Percentiles rank a stretch among this genome's conserved stretches.
phyloP scores from a whole-genome alignment of 2,329 filamentous ascomycete genomes.

The Cladosporium sp. region DNA sequence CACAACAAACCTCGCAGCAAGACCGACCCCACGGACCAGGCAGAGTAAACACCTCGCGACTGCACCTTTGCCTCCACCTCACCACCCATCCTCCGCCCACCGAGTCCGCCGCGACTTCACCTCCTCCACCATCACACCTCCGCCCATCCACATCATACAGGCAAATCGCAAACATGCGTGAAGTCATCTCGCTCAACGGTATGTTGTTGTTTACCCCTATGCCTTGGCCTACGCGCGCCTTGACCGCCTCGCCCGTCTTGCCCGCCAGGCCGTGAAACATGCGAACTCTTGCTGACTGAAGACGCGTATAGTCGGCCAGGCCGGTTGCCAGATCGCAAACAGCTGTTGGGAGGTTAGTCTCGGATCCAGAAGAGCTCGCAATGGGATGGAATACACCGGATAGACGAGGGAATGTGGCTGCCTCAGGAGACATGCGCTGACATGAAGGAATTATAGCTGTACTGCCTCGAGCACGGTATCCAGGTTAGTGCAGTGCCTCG shows the following conservation, averaged over 20 bases:
- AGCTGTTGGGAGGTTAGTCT: constrained; percentile 98
- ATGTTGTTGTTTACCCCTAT: constrained; percentile 58
- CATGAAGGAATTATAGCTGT: constrained; percentile 66
- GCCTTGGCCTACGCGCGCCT: constrained; percentile 37
- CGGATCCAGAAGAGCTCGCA: constrained; percentile 24
- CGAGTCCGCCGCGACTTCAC: constrained; percentile 21
- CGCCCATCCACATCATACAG: constrained; percentile 24
- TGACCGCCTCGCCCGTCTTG: constrained; percentile 41
- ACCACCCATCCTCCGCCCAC: constrained; percentile 24
- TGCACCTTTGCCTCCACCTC: constrained; percentile 17
- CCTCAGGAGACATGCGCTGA: constrained; percentile 36
- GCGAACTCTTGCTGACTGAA: constrained; percentile 50
- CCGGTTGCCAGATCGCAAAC: constrained; percentile 99
- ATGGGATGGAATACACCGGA: constrained; percentile 13
- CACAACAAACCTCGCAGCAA: constrained; percentile 12
- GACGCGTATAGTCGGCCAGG: constrained; percentile 84
- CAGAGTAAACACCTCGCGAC: constrained; percentile 22
- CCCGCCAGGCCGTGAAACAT: constrained; percentile 19
- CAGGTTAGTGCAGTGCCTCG: constrained; percentile 65
- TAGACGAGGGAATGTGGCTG: constrained; percentile 29
- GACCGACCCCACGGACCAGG: constrained; percentile 10
- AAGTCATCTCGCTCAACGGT: constrained; percentile 99
- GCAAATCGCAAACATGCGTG: constrained; percentile 74
- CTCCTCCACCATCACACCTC: constrained; percentile 17
- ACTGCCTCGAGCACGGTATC: constrained; percentile 99